Evolutionary conservation across 306 rosid genomes (phyloP).

Genomic region (Geum urbanum): DNA sequence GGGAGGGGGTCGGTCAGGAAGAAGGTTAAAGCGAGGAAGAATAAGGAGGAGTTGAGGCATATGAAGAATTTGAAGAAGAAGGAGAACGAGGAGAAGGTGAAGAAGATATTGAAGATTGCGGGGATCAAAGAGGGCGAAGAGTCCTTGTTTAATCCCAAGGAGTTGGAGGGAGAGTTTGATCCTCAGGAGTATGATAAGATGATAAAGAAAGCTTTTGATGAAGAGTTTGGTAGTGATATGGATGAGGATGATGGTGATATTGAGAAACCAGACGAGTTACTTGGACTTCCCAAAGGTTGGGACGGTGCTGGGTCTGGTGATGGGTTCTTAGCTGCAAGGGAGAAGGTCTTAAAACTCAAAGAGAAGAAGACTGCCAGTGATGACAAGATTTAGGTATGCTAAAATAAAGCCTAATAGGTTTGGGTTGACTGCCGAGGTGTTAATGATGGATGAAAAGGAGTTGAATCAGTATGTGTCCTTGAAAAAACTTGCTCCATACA

Average conservation of each 20-base stretch:
- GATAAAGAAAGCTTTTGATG: constrained; percentile 73
- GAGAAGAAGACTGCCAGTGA: constrained; percentile 39
- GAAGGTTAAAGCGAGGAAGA: constrained; percentile 66
- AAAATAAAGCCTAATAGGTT: constrained; percentile 62
- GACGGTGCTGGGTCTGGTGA: constrained; percentile 41
- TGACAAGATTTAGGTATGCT: constrained; percentile 81
- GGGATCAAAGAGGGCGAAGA: constrained; percentile 63
- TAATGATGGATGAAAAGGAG: constrained; percentile 67
- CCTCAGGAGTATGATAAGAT: constrained; percentile 79
- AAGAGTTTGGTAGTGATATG: constrained; percentile 39
- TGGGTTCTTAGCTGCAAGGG: constrained; percentile 71
- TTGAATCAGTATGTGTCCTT: constrained; percentile 72
- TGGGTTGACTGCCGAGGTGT: constrained; percentile 60
- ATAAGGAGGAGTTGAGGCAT: constrained; percentile 83
- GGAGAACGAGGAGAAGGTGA: constrained; percentile 68
- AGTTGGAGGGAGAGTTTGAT: constrained; percentile 78
- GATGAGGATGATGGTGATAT: constrained; percentile 46
- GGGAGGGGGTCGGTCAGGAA: constrained; percentile 89
- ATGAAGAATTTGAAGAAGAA: constrained; percentile 87
- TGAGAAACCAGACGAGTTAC: constrained; percentile 78
- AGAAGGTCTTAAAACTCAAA: constrained; percentile 47
- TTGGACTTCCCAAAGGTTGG: constrained; percentile 79
- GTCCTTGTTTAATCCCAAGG: constrained; percentile 41
- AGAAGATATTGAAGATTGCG: constrained; percentile 61
- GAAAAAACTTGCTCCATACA: constrained; percentile 81